Evolutionary conservation across 306 rosid species (phyloP), one percentile per base, ranked within the genome.

Genomic region (Herpetospermum pedunculosum): DNA sequence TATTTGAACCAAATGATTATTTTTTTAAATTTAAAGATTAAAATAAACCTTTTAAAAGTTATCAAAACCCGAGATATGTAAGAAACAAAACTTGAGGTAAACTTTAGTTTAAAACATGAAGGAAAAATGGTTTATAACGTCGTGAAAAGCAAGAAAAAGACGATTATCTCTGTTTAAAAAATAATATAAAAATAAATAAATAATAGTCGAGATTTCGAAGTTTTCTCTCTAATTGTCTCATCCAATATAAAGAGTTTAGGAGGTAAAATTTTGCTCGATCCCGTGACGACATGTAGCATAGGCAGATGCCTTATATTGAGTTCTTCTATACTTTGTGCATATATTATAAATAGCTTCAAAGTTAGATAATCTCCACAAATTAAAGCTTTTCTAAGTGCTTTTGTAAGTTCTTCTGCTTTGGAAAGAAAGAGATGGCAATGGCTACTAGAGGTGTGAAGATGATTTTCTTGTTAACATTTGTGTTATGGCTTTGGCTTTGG

Each of bases 401-500:
- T n/a, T n/a, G n/a, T n/a, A n/a, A n/a, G n/a, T n/a, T n/a, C 26
- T 50, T 50, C 28, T 28, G 32, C 9, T 7, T n/a, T 15, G 16
- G 58, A 46, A n/a, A n/a, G n/a, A n/a, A 53, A 54, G 25, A 37
- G 10, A 75, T 75, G 62, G 78, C 72, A 19, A 34, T 37, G n/a
- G 18, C 11, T 11, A 32, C 11, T 11, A 32, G n/a, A 28, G 52
- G 29, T 35, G 0, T 75, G 16, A 60, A 62, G 25, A 43, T 43
- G 4, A 21, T 46, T 7, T 75, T n/a, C 34, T 29, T 62, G 6
- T 19, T 75, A 28, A 26, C n/a, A 2, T 75, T 75, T 63, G 19
- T 44, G 25, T n/a, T 37, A 23, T 75, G 72, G 72, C 10, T 75
- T 2, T 41, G 69, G 58, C 43, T 75, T 60, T 75, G 78, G 78